Evolutionary conservation across 192 early-diverging fungal species (phyloP).

Genomic region (Globomyces pollinis-pini): DNA sequence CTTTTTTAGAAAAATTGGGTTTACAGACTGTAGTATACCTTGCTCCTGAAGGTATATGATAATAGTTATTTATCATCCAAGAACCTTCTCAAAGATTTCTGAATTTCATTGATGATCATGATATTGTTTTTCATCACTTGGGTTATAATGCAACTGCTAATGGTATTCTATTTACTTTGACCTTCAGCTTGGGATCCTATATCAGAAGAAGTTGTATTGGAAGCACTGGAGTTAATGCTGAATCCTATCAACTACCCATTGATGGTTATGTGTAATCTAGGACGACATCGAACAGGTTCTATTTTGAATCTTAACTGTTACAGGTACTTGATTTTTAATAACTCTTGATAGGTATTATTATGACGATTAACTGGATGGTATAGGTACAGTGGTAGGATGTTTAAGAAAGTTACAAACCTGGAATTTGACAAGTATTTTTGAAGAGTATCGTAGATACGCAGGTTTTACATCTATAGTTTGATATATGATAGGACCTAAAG

Average conservation of each 20-base stretch:
- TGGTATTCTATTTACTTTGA: background rate
- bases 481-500: conserved; percentile 95
- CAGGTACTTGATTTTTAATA: conserved; percentile 11
- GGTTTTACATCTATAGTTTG: conserved; percentile 75
- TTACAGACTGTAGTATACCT: conserved; percentile 92
- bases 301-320: too few species aligned
- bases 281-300: conserved; percentile 94
- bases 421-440: conserved; percentile 98
- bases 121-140: conserved; percentile 86
- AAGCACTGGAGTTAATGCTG: conserved; percentile 71
- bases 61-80: conserved; percentile 63
- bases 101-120: conserved; percentile 98
- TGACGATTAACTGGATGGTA: conserved; percentile 41
- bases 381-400: conserved; percentile 98
- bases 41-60: conserved; percentile 86
- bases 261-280: conserved; percentile 88
- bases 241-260: conserved; percentile 87
- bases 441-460: conserved; percentile 93
- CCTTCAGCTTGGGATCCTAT: conserved; percentile 85
- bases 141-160: conserved; percentile 76
- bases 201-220: conserved; percentile 88
- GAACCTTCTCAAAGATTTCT: conserved; percentile 36
- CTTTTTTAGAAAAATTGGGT: conserved; percentile 92
- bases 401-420: conserved; percentile 94
- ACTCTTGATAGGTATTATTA: conserved; percentile 9